Evolutionary conservation across 805 yeast species (phyloP).

Genomic region (Brettanomyces anomalus): DNA sequence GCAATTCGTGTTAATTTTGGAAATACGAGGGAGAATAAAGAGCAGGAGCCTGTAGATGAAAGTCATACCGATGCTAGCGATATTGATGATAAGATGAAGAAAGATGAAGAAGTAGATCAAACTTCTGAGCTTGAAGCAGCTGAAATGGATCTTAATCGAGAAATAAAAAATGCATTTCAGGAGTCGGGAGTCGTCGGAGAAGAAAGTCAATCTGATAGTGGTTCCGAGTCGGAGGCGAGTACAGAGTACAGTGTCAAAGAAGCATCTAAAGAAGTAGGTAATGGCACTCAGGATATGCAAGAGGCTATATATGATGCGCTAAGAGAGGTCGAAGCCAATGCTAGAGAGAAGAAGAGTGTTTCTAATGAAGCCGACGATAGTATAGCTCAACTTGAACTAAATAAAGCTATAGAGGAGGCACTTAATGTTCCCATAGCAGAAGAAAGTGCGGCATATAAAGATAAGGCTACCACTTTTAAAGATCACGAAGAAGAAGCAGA

Average conservation of each 20-base stretch:
- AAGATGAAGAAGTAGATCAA: conserved; percentile 2
- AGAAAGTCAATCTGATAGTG: not conserved
- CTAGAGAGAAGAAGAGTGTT: not conserved
- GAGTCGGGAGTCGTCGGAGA: conserved; percentile 3
- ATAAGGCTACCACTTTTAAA: not conserved
- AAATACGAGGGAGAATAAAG: not conserved
- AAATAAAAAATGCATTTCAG: conserved; percentile 19
- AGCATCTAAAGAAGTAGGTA: conserved; percentile 6
- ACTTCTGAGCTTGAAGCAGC: conserved; percentile 3
- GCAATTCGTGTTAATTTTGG: conserved; percentile 6
- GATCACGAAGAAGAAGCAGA: not conserved
- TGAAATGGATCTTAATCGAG: conserved; percentile 14
- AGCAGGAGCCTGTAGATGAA: not conserved
- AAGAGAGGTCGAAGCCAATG: conserved; percentile 5
- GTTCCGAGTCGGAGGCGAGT: not conserved
- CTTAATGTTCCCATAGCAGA: conserved; percentile 9
- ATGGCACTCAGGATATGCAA: conserved; percentile 11
- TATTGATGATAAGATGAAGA: not conserved
- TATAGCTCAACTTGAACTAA: conserved; percentile 14
- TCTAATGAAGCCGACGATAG: conserved; percentile 7
- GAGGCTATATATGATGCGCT: conserved; percentile 13
- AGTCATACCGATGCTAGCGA: not conserved
- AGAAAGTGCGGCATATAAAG: not conserved
- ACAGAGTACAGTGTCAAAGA: conserved; percentile 1
- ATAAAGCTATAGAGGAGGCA: conserved; percentile 21